A percentile compares a stretch with the other conserved stretches of the same genome.
Conservation (phyloP, 164 flowering plant genomes). For the Kingdonia uniflora region DNA sequence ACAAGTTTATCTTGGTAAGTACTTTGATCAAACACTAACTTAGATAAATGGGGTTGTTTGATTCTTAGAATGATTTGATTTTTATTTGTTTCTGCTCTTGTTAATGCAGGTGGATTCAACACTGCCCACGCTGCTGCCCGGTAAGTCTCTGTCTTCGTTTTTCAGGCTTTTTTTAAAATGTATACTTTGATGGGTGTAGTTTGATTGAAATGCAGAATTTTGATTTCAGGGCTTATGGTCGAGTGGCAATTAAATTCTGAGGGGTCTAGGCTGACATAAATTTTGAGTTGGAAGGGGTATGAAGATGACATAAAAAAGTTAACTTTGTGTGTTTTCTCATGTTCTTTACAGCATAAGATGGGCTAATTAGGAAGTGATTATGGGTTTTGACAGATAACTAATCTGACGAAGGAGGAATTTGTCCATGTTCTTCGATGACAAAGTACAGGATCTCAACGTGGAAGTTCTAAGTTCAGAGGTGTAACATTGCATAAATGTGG, state of each 20-base stretch:
- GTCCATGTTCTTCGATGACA: no score
- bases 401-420: no score
- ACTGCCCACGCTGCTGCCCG: no score
- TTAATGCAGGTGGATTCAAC: slow-evolving; percentile 8
- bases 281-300: slow-evolving; percentile 6
- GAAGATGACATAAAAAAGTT: slow-evolving; percentile 9
- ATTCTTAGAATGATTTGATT: not conserved
- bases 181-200: no score
- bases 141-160: not conserved
- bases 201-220: not conserved
- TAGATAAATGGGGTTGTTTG: not conserved
- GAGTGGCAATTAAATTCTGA: slow-evolving; percentile 7
- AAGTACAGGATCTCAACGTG: no score
- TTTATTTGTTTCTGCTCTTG: not conserved
- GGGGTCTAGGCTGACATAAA: slow-evolving; percentile 9
- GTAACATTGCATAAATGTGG: no score
- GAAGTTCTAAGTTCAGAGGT: no score
- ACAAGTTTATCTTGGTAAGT: no score
- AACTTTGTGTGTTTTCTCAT: not conserved
- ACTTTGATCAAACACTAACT: not conserved
- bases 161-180: no score
- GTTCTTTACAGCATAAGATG: not conserved
- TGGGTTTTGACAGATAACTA: no score
- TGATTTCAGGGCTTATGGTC: slow-evolving; percentile 7
- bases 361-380: not conserved